phyloP scores from a whole-genome alignment of 2,329 filamentous ascomycete genomes.

The Ophiostoma ulmi region DNA sequence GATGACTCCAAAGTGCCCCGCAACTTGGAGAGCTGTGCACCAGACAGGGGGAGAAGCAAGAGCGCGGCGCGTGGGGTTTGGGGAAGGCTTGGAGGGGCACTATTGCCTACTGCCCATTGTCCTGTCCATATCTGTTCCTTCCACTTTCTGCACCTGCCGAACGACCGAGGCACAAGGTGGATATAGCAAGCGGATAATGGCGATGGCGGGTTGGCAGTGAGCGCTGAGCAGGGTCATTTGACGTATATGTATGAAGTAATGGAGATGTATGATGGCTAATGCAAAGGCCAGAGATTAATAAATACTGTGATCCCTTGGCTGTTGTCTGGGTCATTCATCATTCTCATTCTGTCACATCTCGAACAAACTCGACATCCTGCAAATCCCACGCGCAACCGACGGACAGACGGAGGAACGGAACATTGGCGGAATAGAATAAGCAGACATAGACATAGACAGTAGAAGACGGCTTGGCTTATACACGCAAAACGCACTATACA shows the following conservation, averaged over 20 bases:
- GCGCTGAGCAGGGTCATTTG: not conserved
- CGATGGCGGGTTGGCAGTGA: not conserved
- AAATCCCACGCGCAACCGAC: not conserved
- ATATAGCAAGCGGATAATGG: not conserved
- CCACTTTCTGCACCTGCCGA: constrained; percentile 20
- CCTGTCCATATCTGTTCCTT: not conserved
- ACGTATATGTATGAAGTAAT: not conserved
- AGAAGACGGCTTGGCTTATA: not conserved
- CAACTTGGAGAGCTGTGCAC: constrained; percentile 18
- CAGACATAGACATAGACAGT: not conserved
- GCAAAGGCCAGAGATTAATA: not conserved
- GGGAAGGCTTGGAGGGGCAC: constrained; percentile 19
- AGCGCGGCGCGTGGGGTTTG: constrained; percentile 20
- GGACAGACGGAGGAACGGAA: not conserved
- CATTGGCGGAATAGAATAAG: not conserved
- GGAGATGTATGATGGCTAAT: not conserved
- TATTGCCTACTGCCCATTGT: not conserved
- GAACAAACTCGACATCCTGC: not conserved
- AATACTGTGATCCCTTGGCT: not conserved
- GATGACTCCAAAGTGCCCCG: constrained; percentile 18
- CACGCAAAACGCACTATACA: not conserved
- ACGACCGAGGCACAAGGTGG: constrained; percentile 26
- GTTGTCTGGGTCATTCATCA: not conserved
- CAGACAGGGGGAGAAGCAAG: not conserved
- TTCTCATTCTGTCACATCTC: not conserved